Evolutionary conservation across 169 alveolate species (phyloP).

Genomic region (Plasmodium coatneyi): DNA sequence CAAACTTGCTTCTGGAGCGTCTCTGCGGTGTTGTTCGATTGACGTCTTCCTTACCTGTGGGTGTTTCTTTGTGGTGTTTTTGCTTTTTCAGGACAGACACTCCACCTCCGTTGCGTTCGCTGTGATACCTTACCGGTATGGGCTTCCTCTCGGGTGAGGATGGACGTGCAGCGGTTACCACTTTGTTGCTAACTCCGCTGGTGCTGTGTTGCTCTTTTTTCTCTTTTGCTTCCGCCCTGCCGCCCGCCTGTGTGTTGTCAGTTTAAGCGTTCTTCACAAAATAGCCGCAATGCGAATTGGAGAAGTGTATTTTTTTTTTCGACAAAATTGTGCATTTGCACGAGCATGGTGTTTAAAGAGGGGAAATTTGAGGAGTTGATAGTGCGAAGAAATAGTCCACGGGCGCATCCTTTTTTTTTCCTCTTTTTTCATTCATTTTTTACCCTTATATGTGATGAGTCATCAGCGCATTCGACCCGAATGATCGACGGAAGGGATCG

Average conservation of each 20-base stretch:
- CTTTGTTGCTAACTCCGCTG: background rate
- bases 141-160: background rate
- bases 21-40: background rate
- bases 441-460: background rate
- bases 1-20: background rate
- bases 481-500: background rate
- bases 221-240: background rate
- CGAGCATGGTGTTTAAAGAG: background rate
- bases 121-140: background rate
- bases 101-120: background rate
- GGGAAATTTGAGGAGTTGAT: background rate
- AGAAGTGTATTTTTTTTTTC: background rate
- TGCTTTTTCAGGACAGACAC: background rate
- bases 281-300: background rate
- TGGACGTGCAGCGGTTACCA: background rate
- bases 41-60: background rate
- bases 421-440: background rate
- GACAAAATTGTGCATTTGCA: background rate
- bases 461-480: background rate
- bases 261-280: background rate
- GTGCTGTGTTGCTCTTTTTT: background rate
- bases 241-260: background rate
- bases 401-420: background rate
- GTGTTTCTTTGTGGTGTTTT: background rate
- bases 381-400: background rate